Percentiles rank a stretch among this genome's conserved stretches.
These are phyloP conservation scores for Xylariaceae sp. DNA, from an alignment of 2,329 filamentous ascomycete species.

Conservation along the genomic window DNA sequence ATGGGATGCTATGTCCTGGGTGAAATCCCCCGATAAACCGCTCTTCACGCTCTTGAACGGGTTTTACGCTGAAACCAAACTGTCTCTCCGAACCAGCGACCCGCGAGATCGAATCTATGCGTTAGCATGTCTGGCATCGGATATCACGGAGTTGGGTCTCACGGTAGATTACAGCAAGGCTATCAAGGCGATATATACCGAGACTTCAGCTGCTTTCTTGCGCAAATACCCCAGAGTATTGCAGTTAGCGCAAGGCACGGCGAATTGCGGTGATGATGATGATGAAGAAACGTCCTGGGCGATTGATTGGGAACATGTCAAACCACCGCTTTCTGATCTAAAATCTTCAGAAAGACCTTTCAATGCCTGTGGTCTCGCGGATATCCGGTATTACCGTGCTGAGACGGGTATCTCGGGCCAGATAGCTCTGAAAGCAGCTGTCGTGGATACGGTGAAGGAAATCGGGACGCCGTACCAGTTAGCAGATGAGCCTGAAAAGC, in stretches of 20 bases:
- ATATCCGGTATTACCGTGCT: slow-evolving; percentile 20
- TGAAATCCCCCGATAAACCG: slow-evolving; percentile 15
- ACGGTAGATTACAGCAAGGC: slow-evolving; percentile 13
- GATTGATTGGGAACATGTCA: slow-evolving; percentile 20
- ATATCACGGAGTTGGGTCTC: slow-evolving; percentile 7
- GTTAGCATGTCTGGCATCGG: slow-evolving; percentile 16
- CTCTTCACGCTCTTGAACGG: slow-evolving; percentile 17
- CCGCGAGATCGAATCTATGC: slow-evolving; percentile 18
- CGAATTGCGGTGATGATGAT: not conserved
- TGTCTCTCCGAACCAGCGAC: slow-evolving; percentile 4
- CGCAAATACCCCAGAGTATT: slow-evolving; percentile 10
- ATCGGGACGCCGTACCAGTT: slow-evolving; percentile 11
- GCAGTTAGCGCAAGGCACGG: slow-evolving; percentile 14
- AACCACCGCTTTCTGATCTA: slow-evolving; percentile 10
- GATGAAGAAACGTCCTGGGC: slow-evolving; percentile 16
- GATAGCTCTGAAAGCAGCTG: slow-evolving; percentile 16
- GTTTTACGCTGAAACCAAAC: slow-evolving; percentile 7
- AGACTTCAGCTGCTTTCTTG: slow-evolving; percentile 16
- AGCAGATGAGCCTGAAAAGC: not conserved
- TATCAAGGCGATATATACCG: slow-evolving; percentile 10
- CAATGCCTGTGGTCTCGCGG: slow-evolving; percentile 21
- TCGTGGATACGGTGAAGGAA: slow-evolving; percentile 14
- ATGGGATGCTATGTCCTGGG: slow-evolving; percentile 14
- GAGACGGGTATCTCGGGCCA: slow-evolving; percentile 1
- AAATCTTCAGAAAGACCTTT: slow-evolving; percentile 8